These are phyloP conservation scores for Pestalotiopsis sp. DNA, from an alignment of 2,329 filamentous ascomycete species.

Conservation along the genomic window DNA sequence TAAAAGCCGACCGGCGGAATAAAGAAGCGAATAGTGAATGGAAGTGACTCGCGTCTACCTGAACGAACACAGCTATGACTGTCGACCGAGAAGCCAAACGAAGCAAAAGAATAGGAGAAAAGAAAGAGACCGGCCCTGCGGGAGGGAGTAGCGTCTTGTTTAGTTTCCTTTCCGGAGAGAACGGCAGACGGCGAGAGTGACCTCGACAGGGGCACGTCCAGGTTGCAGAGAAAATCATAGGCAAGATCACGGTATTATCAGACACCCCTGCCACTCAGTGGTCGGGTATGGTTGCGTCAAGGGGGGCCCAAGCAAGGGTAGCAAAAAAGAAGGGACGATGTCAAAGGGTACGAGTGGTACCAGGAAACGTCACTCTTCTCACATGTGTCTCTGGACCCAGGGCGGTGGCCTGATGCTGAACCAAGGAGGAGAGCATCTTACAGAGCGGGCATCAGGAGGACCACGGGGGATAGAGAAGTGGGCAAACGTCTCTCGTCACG, in stretches of 20 bases:
- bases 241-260: slow-evolving; percentile 7
- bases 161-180: slow-evolving; percentile 19
- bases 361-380: neutral
- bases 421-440: neutral
- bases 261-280: neutral
- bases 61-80: slow-evolving; percentile 18
- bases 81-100: slow-evolving; percentile 22
- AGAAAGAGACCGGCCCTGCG: slow-evolving; percentile 34
- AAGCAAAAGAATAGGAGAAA: slow-evolving; percentile 20
- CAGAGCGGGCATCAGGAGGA: neutral
- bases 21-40: slow-evolving; percentile 3
- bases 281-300: neutral
- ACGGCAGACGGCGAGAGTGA: slow-evolving; percentile 11
- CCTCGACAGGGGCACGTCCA: slow-evolving; percentile 18
- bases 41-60: slow-evolving; percentile 11
- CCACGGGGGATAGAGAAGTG: neutral
- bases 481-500: neutral
- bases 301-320: neutral
- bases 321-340: neutral
- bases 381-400: slow-evolving; percentile 3
- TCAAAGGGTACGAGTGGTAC: neutral
- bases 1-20: slow-evolving; percentile 12
- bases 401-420: slow-evolving; percentile 3
- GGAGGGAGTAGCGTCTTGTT: slow-evolving; percentile 27
- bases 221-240: slow-evolving; percentile 14